Evolutionary conservation across 2,329 filamentous ascomycete species (phyloP).

Genomic region (Fusarium continuum): DNA sequence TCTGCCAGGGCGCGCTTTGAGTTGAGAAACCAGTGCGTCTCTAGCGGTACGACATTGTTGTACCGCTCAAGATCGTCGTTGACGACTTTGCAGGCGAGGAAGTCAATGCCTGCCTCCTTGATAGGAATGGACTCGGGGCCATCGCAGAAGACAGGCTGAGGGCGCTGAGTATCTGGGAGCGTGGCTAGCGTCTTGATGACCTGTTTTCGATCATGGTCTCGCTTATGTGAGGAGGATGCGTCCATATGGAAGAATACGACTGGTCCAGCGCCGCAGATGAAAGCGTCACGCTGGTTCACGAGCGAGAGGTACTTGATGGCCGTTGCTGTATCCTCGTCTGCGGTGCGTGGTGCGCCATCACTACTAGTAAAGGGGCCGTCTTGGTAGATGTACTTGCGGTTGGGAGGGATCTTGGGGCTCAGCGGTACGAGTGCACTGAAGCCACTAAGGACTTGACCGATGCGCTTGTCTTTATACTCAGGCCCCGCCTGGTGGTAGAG

Average conservation of each 20-base stretch:
- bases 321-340: constrained; percentile 30
- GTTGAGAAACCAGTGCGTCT: constrained; percentile 50
- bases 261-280: constrained; percentile 42
- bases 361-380: constrained; percentile 46
- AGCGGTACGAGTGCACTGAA: constrained; percentile 42
- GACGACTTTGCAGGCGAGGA: constrained; percentile 35
- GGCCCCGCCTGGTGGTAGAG: constrained; percentile 46
- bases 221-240: constrained; percentile 24
- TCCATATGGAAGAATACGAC: constrained; percentile 46
- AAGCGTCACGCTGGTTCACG: constrained; percentile 50
- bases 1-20: constrained; percentile 48
- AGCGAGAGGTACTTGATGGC: constrained; percentile 49
- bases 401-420: constrained; percentile 45
- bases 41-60: constrained; percentile 41
- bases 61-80: constrained; percentile 46
- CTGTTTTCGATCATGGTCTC: constrained; percentile 44
- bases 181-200: constrained; percentile 45
- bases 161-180: constrained; percentile 43
- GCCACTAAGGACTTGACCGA: constrained; percentile 46
- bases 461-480: constrained; percentile 32
- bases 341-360: constrained; percentile 7
- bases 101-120: constrained; percentile 42
- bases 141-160: constrained; percentile 47
- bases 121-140: constrained; percentile 39
- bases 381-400: constrained; percentile 51